Evolutionary conservation across 148 eudicot species (phyloP).

Genomic region (Tetragonia tetragonoides): DNA sequence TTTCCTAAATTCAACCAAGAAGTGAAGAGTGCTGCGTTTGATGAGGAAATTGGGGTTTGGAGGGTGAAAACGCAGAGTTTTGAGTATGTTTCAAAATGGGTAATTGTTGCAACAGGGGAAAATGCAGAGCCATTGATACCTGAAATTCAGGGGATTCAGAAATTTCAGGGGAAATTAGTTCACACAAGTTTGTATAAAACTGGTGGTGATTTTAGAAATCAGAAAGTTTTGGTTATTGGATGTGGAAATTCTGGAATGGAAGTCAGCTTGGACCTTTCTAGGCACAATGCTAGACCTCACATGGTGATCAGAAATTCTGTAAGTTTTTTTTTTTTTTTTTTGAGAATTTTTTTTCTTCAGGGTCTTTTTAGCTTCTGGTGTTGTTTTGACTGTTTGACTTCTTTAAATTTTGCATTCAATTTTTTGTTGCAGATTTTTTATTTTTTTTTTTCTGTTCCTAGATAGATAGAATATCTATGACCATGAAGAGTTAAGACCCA

Average conservation of each 20-base stretch:
- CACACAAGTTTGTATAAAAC: slow-evolving; percentile 73
- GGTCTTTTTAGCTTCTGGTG: background rate
- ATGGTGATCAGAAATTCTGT: slow-evolving; percentile 89
- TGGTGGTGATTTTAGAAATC: slow-evolving; percentile 45
- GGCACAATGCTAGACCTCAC: slow-evolving; percentile 65
- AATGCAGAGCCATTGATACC: slow-evolving; percentile 87
- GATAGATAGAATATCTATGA: background rate
- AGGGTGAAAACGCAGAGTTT: slow-evolving; percentile 41
- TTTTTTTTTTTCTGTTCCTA: background rate
- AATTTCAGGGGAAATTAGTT: slow-evolving; percentile 52
- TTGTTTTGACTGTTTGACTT: slow-evolving; percentile 28
- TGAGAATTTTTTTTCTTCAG: no score
- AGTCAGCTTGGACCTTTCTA: slow-evolving; percentile 74
- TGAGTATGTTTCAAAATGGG: slow-evolving; percentile 56
- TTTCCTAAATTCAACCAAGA: slow-evolving; percentile 53
- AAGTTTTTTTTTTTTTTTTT: slow-evolving; percentile 27
- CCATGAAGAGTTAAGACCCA: slow-evolving; percentile 12
- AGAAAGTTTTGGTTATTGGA: slow-evolving; percentile 79
- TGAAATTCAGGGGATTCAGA: slow-evolving; percentile 66
- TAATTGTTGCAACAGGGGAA: slow-evolving; percentile 90
- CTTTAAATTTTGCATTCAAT: slow-evolving; percentile 16
- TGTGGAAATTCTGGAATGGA: slow-evolving; percentile 99
- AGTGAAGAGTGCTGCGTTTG: slow-evolving; percentile 53
- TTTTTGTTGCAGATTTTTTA: background rate
- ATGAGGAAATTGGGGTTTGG: slow-evolving; percentile 40